phyloP scores from a whole-genome alignment of 2,329 filamentous ascomycete species.

The Claviceps fusiformis region DNA sequence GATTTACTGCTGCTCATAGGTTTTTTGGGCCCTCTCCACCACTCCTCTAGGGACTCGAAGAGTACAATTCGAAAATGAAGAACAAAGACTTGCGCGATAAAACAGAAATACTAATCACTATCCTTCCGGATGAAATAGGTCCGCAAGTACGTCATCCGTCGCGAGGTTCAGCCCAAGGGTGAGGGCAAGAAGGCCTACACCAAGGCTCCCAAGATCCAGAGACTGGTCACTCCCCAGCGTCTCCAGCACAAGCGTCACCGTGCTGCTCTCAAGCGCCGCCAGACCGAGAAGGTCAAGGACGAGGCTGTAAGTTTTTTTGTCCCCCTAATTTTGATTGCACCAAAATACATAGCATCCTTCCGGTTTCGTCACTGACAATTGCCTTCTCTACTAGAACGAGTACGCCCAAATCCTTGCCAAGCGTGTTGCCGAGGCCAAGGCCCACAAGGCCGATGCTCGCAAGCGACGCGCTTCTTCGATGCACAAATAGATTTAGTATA shows the following conservation, averaged over 20 bases:
- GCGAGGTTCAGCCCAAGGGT: constrained; percentile 91
- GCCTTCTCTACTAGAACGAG: constrained; percentile 57
- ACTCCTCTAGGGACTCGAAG: constrained; percentile 10
- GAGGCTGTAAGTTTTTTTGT: constrained; percentile 68
- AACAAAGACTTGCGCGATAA: not conserved
- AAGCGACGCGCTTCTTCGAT: constrained; percentile 96
- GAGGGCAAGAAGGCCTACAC: constrained; percentile 98
- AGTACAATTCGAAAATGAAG: constrained; percentile 1
- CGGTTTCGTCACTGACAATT: constrained; percentile 4
- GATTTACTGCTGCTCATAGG: not conserved
- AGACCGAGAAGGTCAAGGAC: constrained; percentile 94
- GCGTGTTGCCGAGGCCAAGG: constrained; percentile 93
- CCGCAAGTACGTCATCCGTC: constrained; percentile 99
- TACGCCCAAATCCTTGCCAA: constrained; percentile 93
- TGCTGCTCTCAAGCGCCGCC: constrained; percentile 95
- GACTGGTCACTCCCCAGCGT: constrained; percentile 97
- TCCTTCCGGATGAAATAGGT: constrained; percentile 42
- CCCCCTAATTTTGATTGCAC: not conserved
- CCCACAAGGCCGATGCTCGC: constrained; percentile 81
- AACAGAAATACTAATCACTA: constrained; percentile 23
- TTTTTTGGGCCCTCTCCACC: not conserved
- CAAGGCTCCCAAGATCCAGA: constrained; percentile 99
- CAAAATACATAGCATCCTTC: not conserved
- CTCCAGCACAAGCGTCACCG: constrained; percentile 99
- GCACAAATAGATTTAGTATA: constrained; percentile 54